Base-by-base conservation (phyloP, 2,329 filamentous ascomycete species). In the Biscogniauxia sp. region DNA sequence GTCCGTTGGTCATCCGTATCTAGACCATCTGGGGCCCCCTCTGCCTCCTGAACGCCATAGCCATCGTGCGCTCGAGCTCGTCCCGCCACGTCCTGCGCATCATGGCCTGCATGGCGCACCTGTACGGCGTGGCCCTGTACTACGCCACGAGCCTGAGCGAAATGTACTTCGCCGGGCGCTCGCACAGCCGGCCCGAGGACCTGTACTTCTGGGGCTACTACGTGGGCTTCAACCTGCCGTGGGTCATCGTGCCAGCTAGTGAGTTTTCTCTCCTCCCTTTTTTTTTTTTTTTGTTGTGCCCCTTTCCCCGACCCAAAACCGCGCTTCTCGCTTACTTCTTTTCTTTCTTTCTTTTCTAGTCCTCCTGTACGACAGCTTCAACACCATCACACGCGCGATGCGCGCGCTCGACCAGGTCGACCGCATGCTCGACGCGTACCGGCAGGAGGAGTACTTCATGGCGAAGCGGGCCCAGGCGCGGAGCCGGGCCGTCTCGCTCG, bases 171-270 rank as follows among this genome's bases (percentile, higher is more conserved):
- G 74, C 72, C 15, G 82, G 80, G 2, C 72, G 78, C 20, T 76
- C 76, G 20, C 83, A 85, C 68, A 85, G 82, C 65, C 79, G 86
- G 23, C 86, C 86, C 1, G 86, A 88, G 73, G 74, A 77, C 20
- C 70, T 84, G 28, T 89, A 89, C 66, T 87, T 83, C 67, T 88
- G 85, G 85, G 75, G 84, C 19, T 89, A 88, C 66, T 88, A 86
- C 62, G 76, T 84, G 5, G 82, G 81, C 2, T 82, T 87, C 71
- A 89, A 89, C 68, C 69, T 80, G 17, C 84, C 85, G 0, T 89
- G 86, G 86, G 81, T 78, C 0, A 66, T 86, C 1, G 78, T 88
- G 23, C 86, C 86, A 5, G 66, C 76, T 2, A 69, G 84, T 87
- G 68, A 75, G 83, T 80, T 23, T 53, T 55, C 17, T 53, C 53